Conservation (phyloP, 2,329 filamentous ascomycete genomes). For the Didymella exigua region DNA sequence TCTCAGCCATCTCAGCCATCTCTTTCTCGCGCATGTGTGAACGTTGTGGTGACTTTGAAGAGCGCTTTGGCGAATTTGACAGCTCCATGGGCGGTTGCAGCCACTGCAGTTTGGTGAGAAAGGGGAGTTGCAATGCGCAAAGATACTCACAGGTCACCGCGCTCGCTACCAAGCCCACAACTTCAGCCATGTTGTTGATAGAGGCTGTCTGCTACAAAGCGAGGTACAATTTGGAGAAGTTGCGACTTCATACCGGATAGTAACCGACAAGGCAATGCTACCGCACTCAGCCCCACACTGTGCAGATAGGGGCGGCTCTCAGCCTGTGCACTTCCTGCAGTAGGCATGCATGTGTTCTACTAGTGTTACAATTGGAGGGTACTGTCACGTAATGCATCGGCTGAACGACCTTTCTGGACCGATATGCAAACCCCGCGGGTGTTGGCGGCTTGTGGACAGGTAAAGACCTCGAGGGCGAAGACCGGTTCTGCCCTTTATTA, state of each 20-base stretch:
- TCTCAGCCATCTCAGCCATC: slow-evolving; percentile 2
- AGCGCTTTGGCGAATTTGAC: not conserved
- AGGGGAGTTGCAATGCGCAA: not conserved
- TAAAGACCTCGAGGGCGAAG: too few relatives aligned
- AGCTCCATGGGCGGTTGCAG: not conserved
- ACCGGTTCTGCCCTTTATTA: too few relatives aligned
- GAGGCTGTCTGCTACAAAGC: not conserved
- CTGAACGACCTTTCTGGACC: not conserved
- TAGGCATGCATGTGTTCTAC: not conserved
- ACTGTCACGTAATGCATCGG: not conserved
- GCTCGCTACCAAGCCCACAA: not conserved
- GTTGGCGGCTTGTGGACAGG: too few relatives aligned
- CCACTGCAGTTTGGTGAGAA: not conserved
- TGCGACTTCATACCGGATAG: too few relatives aligned
- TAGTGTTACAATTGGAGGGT: not conserved
- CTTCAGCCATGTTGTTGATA: not conserved
- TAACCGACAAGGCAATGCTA: not conserved
- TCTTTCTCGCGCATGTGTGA: not conserved
- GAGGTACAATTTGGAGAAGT: not conserved
- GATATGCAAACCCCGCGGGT: not conserved
- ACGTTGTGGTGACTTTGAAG: not conserved
- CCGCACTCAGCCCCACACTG: not conserved
- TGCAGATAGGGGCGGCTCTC: not conserved
- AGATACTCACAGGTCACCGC: not conserved
- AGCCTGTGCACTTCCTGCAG: not conserved